A percentile compares a stretch with the other conserved stretches of the same genome.
phyloP scores from a whole-genome alignment of 495 filamentous ascomycete species.

The Podospora sp. region DNA sequence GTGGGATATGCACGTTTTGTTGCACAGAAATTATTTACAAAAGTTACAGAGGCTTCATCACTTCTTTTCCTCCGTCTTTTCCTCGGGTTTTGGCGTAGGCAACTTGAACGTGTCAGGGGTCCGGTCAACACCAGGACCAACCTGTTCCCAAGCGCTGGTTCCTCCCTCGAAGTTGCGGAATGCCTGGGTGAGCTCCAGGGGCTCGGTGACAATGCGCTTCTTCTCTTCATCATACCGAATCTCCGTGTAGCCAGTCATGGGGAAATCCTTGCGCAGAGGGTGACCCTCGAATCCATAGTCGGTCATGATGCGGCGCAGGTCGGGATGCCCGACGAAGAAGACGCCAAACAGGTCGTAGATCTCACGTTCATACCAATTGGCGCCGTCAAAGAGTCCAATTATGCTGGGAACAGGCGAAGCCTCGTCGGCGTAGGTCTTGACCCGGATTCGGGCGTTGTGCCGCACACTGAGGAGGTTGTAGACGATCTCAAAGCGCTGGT shows the following conservation, averaged over 20 bases:
- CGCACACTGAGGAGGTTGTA: slow-evolving; percentile 96
- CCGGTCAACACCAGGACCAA: slow-evolving; percentile 77
- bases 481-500: slow-evolving; percentile 95
- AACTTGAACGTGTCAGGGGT: slow-evolving; percentile 92
- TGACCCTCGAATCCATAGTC: slow-evolving; percentile 99
- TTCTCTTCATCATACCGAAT: slow-evolving; percentile 98
- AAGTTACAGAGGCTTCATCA: slow-evolving; percentile 43
- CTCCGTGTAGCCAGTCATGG: slow-evolving; percentile 97
- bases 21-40: slow-evolving; percentile 32
- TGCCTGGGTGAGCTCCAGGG: slow-evolving; percentile 96
- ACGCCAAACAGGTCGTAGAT: slow-evolving; percentile 98
- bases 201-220: slow-evolving; percentile 98
- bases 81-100: slow-evolving; percentile 91
- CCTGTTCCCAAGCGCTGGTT: slow-evolving; percentile 82
- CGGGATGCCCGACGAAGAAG: slow-evolving; percentile 93
- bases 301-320: slow-evolving; percentile 97
- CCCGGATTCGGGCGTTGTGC: slow-evolving; percentile 92
- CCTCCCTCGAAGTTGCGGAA: slow-evolving; percentile 97
- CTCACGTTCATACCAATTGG: slow-evolving; percentile 98
- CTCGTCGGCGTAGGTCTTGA: slow-evolving; percentile 99
- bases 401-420: slow-evolving; percentile 91
- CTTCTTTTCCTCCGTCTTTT: slow-evolving; percentile 92
- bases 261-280: slow-evolving; percentile 97
- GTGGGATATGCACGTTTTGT: slow-evolving; percentile 20
- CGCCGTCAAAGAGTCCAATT: slow-evolving; percentile 83